phyloP scores from a whole-genome alignment of 768 basidiomycete genomes.

The Hypholoma sublateritium region DNA sequence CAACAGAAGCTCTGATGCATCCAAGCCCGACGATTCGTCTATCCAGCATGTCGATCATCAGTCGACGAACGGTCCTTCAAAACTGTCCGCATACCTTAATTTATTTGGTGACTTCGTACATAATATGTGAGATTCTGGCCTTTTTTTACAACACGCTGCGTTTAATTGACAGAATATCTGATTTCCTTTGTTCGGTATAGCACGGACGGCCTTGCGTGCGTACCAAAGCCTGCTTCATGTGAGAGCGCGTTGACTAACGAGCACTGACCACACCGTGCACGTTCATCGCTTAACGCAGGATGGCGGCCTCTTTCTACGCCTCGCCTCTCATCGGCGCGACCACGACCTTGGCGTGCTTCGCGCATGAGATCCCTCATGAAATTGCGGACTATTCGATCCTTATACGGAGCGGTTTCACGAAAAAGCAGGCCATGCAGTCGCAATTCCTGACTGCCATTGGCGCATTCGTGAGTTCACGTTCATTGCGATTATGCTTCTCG shows the following conservation, averaged over 20 bases:
- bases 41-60: conserved; percentile 24
- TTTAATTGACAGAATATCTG: neutral
- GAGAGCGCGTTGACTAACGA: conserved; percentile 7
- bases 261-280: conserved; percentile 10
- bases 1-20: conserved; percentile 39
- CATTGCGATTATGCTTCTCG: conserved; percentile 21
- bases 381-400: conserved; percentile 97
- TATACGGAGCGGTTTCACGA: conserved; percentile 86
- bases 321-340: conserved; percentile 91
- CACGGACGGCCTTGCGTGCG: conserved; percentile 91
- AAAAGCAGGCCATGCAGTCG: conserved; percentile 89
- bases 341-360: conserved; percentile 93
- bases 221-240: conserved; percentile 23
- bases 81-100: conserved; percentile 89
- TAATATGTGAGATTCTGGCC: conserved; percentile 66
- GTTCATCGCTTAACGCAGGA: conserved; percentile 44
- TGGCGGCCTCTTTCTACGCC: conserved; percentile 98
- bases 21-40: conserved; percentile 18
- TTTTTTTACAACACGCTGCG: neutral
- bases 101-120: conserved; percentile 93
- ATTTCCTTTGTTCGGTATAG: conserved; percentile 33
- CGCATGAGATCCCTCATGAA: conserved; percentile 94
- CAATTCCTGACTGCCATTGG: conserved; percentile 92
- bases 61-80: conserved; percentile 58
- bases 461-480: conserved; percentile 70